Evolutionary conservation across 2,329 filamentous ascomycete genomes (phyloP).

Genomic region (Calonectria pauciramosa): DNA sequence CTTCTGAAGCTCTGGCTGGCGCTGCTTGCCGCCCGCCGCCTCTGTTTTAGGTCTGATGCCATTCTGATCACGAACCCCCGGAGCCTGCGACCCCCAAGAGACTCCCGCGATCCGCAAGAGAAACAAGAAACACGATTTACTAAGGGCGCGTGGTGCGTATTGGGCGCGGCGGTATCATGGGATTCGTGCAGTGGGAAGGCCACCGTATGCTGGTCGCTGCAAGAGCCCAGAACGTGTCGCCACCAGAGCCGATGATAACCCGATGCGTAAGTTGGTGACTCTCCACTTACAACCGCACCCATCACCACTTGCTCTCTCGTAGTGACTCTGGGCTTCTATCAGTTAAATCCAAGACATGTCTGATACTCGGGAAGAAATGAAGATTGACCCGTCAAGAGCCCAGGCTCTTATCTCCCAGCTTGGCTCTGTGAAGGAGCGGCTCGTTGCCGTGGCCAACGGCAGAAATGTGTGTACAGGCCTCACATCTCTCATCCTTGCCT

Average conservation of each 20-base stretch:
- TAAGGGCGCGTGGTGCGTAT: constrained; percentile 3
- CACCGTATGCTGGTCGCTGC: constrained; percentile 14
- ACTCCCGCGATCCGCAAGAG: too few relatives aligned
- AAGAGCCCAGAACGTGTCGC: constrained; percentile 9
- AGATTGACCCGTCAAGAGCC: constrained; percentile 72
- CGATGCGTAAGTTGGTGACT: constrained; percentile 36
- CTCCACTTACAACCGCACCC: constrained; percentile 44
- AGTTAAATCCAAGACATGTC: constrained; percentile 54
- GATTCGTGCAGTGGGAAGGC: constrained; percentile 20
- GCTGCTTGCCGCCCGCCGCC: constrained; percentile 62
- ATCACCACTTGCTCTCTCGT: constrained; percentile 16
- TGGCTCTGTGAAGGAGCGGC: constrained; percentile 69
- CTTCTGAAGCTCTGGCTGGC: constrained; percentile 54
- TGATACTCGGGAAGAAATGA: constrained; percentile 66
- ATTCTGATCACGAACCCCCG: constrained; percentile 33
- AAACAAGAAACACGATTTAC: background rate
- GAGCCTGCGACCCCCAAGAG: background rate
- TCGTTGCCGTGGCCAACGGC: constrained; percentile 66
- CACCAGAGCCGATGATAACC: constrained; percentile 51
- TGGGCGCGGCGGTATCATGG: background rate
- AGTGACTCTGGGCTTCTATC: background rate
- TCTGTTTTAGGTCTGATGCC: constrained; percentile 48
- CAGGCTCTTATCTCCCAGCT: constrained; percentile 74
- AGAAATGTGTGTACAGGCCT: constrained; percentile 62
- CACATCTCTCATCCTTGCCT: background rate